Conservation (phyloP, 2,329 filamentous ascomycete genomes). For the Exophiala spinifera region DNA sequence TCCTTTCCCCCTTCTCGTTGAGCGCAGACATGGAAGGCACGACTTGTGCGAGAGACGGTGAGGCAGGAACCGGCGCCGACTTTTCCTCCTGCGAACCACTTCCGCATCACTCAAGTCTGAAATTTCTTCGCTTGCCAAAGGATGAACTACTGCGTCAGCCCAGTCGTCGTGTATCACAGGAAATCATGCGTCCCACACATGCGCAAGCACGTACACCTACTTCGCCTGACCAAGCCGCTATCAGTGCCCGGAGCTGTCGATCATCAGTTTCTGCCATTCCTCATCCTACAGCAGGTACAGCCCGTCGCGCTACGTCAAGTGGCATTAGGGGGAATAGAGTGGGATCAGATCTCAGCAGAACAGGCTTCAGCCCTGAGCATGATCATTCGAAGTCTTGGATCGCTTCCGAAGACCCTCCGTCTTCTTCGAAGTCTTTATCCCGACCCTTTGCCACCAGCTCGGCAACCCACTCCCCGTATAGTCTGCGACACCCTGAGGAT, state of each 20-base stretch:
- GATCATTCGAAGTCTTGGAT: conserved; percentile 14
- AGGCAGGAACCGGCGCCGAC: no score
- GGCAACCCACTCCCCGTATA: conserved; percentile 11
- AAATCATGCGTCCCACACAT: neutral
- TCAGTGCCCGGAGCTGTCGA: conserved; percentile 15
- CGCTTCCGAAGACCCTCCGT: conserved; percentile 5
- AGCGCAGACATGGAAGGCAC: no score
- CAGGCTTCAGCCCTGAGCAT: neutral
- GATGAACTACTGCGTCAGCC: neutral
- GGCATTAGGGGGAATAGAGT: neutral
- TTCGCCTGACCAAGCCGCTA: conserved; percentile 2
- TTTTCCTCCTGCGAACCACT: neutral
- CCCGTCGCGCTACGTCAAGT: conserved; percentile 13
- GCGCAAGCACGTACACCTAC: no score
- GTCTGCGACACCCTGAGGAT: conserved; percentile 9
- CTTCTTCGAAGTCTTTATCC: conserved; percentile 5
- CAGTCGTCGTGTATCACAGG: conserved; percentile 3
- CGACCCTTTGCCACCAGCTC: neutral
- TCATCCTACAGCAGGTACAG: conserved; percentile 15
- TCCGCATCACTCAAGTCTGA: conserved; percentile 4
- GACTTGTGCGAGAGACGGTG: no score
- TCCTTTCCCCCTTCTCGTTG: no score
- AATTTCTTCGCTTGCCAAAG: conserved; percentile 3
- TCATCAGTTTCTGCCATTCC: conserved; percentile 19
- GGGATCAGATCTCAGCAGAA: neutral